Evolutionary conservation across 441 rosid species (phyloP).

Genomic region (Iberis amara): DNA sequence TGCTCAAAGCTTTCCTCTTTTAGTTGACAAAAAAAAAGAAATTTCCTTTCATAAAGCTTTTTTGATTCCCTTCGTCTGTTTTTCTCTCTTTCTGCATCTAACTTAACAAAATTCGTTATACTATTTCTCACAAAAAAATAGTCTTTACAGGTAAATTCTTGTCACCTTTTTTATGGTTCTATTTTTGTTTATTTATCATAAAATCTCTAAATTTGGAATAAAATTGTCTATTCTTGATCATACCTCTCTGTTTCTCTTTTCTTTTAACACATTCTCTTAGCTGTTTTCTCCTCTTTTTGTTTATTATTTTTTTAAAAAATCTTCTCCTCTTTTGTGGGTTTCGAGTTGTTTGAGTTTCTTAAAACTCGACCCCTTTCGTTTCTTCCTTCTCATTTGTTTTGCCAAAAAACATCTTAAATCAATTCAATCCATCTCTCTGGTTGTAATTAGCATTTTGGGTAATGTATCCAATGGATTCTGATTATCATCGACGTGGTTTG

Average conservation of each 20-base stretch:
- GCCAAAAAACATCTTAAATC: neutral
- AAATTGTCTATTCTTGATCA: slow-evolving; percentile 20
- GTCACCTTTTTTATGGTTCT: too few relatives aligned
- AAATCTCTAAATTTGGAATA: slow-evolving; percentile 16
- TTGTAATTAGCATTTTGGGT: slow-evolving; percentile 3
- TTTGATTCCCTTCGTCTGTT: too few relatives aligned
- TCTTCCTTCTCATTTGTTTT: slow-evolving; percentile 16
- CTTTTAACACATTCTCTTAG: slow-evolving; percentile 28
- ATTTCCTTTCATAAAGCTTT: too few relatives aligned
- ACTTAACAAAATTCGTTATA: too few relatives aligned
- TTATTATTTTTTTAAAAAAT: neutral
- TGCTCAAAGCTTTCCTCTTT: too few relatives aligned
- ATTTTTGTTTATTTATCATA: slow-evolving; percentile 15
- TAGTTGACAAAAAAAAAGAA: too few relatives aligned
- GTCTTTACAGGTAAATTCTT: slow-evolving; percentile 7
- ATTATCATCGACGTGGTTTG: slow-evolving; percentile 34
- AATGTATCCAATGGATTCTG: slow-evolving; percentile 44
- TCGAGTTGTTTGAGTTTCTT: neutral
- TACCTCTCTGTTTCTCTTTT: slow-evolving; percentile 18
- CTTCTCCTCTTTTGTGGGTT: slow-evolving; percentile 11
- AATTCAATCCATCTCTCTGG: slow-evolving; percentile 11
- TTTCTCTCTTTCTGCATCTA: too few relatives aligned
- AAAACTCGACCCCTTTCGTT: slow-evolving; percentile 8
- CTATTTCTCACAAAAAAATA: too few relatives aligned
- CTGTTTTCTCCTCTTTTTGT: slow-evolving; percentile 15